Evolutionary conservation across 176 grass and related monocot genomes (phyloP).

Genomic region (Tillandsia leiboldiana): DNA sequence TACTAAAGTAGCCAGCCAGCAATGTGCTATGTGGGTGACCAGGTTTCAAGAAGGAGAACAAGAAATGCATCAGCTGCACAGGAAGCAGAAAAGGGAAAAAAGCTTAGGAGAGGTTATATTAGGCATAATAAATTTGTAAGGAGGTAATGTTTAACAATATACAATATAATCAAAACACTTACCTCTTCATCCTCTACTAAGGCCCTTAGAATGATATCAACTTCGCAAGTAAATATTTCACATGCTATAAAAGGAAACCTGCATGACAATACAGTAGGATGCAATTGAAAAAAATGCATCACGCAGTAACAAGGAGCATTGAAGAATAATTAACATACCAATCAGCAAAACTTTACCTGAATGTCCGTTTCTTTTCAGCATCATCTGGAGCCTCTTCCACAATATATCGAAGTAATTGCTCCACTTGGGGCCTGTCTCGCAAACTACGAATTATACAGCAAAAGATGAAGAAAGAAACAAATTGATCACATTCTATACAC

Average conservation of each 20-base stretch:
- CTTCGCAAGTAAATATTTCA: constrained; percentile 98
- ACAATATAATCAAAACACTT: constrained; percentile 12
- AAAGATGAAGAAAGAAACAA: constrained; percentile 7
- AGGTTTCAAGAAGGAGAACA: constrained; percentile 94
- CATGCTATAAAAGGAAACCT: constrained; percentile 99
- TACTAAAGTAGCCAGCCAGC: constrained; percentile 95
- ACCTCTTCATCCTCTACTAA: constrained; percentile 96
- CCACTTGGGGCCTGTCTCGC: constrained; percentile 84
- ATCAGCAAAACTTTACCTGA: constrained; percentile 53
- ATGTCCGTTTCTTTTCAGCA: constrained; percentile 79
- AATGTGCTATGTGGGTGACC: constrained; percentile 71
- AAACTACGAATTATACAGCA: constrained; percentile 44
- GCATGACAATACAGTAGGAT: constrained; percentile 9
- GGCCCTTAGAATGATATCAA: constrained; percentile 91
- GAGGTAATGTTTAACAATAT: constrained; percentile 2
- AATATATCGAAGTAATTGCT: constrained; percentile 85
- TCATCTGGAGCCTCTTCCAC: constrained; percentile 83
- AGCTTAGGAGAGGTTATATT: constrained; percentile 21
- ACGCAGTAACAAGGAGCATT: background rate
- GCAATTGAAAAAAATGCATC: constrained; percentile 17
- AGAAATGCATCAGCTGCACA: constrained; percentile 83
- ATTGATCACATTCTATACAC: background rate
- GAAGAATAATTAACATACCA: constrained; percentile 1
- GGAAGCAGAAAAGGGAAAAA: constrained; percentile 6
- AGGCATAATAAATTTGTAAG: background rate